Base-by-base conservation (phyloP, 768 basidiomycete genomes). In the Lentinula raphanica region DNA sequence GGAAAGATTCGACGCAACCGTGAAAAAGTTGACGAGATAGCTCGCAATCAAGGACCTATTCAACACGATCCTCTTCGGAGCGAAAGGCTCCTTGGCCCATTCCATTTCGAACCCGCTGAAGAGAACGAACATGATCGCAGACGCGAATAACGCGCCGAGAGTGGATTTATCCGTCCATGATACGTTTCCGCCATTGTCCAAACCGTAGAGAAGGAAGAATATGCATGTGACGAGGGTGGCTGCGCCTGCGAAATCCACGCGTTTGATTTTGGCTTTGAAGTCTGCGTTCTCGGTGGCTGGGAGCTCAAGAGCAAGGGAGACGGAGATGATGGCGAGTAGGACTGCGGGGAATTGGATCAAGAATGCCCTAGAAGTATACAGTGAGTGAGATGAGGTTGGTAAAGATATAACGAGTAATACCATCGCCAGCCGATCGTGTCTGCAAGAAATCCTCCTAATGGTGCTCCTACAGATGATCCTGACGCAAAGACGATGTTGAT, bases 381-480 rank as follows among this genome's bases (percentile, higher is more conserved):
- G 50, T 40, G 29, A 44, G 13, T 23, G 35, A 32, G 25, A 19
- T 28, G 13, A 5, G 29, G 17, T 11, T 36, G 31, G 35, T 9
- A 12, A 3, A 25, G 21, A 42, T 44, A 27, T 11, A 7, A 31
- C 8, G 62, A 66, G 8, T 53, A n/a, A n/a, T n/a, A 82, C 84
- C 86, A 87, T 67, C 86, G 69, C 87, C 87, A 88, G 4, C 86
- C 85, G 40, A 86, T 79, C 9, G 71, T 80, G 63, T 88, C 86
- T 1, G 82, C 76, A 2, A 89, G 69, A 39, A 82, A 75, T 5
- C 86, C 86, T 11, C 86, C 86, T 0, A 86, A 67, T 2, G 86
- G 85, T 2, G 85, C 85, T 11, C 87, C 87, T 0, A 74, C 71
- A 0, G 80, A 78, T 23, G 81, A 81, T 9, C 87, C 86, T 15